Evolutionary conservation across 805 yeast genomes (phyloP).

Genomic region (Starmera pachycereana): DNA sequence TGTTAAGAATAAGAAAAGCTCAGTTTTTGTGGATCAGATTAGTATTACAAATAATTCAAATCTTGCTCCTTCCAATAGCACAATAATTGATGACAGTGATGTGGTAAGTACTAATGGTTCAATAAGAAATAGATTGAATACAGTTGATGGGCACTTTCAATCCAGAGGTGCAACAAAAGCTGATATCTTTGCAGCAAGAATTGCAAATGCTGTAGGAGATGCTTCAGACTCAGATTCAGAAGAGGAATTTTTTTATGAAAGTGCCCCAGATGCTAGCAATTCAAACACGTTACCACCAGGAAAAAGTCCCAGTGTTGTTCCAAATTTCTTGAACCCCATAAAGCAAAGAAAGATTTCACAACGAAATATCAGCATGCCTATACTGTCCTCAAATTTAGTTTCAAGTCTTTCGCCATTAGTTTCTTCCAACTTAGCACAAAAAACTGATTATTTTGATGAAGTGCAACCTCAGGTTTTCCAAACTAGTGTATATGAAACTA

Average conservation of each 20-base stretch:
- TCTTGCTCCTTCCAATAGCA: constrained; percentile 1
- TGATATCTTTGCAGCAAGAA: constrained; percentile 87
- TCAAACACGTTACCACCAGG: constrained; percentile 10
- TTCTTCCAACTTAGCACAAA: constrained; percentile 2
- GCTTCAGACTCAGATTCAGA: constrained; percentile 81
- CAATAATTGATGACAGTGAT: constrained; percentile 10
- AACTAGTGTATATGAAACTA: too few species aligned
- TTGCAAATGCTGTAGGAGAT: constrained; percentile 91
- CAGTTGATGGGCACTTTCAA: constrained; percentile 11
- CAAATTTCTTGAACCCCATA: constrained; percentile 6
- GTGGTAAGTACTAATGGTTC: constrained; percentile 16
- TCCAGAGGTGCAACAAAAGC: constrained; percentile 53
- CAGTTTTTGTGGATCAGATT: constrained; percentile 18
- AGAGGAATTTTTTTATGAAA: constrained; percentile 93
- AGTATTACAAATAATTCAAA: constrained; percentile 6
- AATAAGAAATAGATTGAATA: constrained; percentile 12
- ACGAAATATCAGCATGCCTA: constrained; percentile 18
- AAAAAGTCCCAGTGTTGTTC: constrained; percentile 3
- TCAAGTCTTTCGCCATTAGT: constrained; percentile 2
- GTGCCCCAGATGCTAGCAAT: constrained; percentile 17
- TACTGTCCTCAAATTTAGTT: constrained; percentile 3
- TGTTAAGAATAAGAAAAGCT: constrained; percentile 25
- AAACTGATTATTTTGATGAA: constrained; percentile 6
- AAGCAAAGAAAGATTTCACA: constrained; percentile 14
- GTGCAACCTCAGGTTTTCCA: background rate